These are phyloP conservation scores for Arachis hypogaea DNA, from an alignment of 306 rosid species.

Conservation along the genomic window DNA sequence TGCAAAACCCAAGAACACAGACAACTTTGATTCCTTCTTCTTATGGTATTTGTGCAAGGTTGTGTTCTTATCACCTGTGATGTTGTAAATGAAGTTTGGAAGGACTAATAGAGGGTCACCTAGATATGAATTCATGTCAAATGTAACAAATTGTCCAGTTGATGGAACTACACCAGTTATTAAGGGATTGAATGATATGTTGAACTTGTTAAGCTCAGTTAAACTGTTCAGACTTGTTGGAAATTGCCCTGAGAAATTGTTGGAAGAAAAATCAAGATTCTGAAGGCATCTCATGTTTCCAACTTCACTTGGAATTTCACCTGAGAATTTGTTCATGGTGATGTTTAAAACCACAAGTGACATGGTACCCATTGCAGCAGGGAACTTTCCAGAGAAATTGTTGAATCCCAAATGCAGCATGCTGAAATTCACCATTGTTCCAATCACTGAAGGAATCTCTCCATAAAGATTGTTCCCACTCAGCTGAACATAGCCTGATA, in stretches of 20 bases:
- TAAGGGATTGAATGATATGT: slow-evolving; percentile 80
- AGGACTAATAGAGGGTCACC: slow-evolving; percentile 70
- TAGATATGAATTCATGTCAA: slow-evolving; percentile 63
- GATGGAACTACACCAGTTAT: slow-evolving; percentile 64
- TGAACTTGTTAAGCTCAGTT: slow-evolving; percentile 79
- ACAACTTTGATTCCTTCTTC: slow-evolving; percentile 43
- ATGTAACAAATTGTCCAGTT: slow-evolving; percentile 72
- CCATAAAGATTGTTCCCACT: slow-evolving; percentile 73
- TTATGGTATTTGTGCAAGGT: slow-evolving; percentile 4
- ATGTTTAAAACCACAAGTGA: slow-evolving; percentile 71
- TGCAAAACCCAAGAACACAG: slow-evolving; percentile 46
- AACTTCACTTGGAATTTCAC: slow-evolving; percentile 68
- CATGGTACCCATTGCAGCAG: slow-evolving; percentile 58
- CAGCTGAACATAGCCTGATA: slow-evolving; percentile 88
- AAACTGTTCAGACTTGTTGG: slow-evolving; percentile 69
- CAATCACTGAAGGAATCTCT: slow-evolving; percentile 70
- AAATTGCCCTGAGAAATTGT: slow-evolving; percentile 78
- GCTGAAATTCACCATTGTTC: slow-evolving; percentile 67
- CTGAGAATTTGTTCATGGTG: slow-evolving; percentile 69
- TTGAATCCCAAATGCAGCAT: slow-evolving; percentile 78
- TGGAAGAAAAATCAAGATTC: slow-evolving; percentile 81
- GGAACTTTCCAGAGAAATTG: slow-evolving; percentile 65
- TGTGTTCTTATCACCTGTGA: slow-evolving; percentile 5
- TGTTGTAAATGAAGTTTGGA: slow-evolving; percentile 55
- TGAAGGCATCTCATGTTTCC: slow-evolving; percentile 63